Percentiles rank a stretch among this genome's conserved stretches.
phyloP scores from a whole-genome alignment of 2,329 filamentous ascomycete species.

The Penicillium sp. region DNA sequence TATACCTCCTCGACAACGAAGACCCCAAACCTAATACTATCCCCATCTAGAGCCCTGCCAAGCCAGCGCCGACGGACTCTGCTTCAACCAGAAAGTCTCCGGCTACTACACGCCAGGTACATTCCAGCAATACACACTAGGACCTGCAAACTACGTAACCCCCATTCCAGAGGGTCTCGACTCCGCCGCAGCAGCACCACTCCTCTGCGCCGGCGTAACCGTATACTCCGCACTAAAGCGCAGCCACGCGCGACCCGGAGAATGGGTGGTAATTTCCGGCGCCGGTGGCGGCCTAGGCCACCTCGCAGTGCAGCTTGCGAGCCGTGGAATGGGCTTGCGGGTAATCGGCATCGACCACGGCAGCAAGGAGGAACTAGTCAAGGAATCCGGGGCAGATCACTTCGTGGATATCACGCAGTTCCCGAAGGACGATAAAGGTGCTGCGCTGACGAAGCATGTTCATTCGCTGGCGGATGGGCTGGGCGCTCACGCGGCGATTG shows the following conservation, averaged over 20 bases:
- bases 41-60: slow-evolving; percentile 48
- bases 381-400: slow-evolving; percentile 62
- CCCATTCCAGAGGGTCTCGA: slow-evolving; percentile 63
- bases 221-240: slow-evolving; percentile 66
- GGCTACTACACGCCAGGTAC: slow-evolving; percentile 69
- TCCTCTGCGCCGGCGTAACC: slow-evolving; percentile 67
- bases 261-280: slow-evolving; percentile 60
- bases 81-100: slow-evolving; percentile 57
- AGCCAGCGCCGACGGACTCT: slow-evolving; percentile 55
- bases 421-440: slow-evolving; percentile 46
- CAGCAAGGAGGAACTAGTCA: slow-evolving; percentile 58
- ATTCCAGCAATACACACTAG: slow-evolving; percentile 68
- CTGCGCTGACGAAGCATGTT: slow-evolving; percentile 54
- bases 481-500: slow-evolving; percentile 54
- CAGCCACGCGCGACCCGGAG: slow-evolving; percentile 56
- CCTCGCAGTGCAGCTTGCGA: slow-evolving; percentile 60
- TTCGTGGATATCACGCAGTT: slow-evolving; percentile 62
- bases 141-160: slow-evolving; percentile 66
- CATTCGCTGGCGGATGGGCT: slow-evolving; percentile 53
- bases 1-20: background rate
- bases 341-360: slow-evolving; percentile 66
- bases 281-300: slow-evolving; percentile 66
- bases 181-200: slow-evolving; percentile 62
- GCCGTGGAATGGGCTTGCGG: slow-evolving; percentile 60
- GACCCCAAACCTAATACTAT: background rate